phyloP scores from a whole-genome alignment of 768 basidiomycete genomes.

The Chalciporus sphaerocephalus region DNA sequence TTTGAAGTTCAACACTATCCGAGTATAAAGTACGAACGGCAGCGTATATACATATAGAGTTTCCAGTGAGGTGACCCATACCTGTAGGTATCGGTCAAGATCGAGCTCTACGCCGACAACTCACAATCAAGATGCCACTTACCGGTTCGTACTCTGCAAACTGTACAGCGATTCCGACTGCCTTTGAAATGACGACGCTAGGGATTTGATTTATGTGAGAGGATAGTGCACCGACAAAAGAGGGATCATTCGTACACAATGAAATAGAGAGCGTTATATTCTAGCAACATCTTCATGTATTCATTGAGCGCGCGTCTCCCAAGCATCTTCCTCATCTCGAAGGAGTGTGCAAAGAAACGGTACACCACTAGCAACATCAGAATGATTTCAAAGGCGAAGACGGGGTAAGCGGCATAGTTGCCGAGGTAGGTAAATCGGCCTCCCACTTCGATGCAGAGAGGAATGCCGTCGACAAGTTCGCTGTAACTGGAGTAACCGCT shows the following conservation, averaged over 20 bases:
- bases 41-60: neutral
- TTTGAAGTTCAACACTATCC: slow-evolving; percentile 6
- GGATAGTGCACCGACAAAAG: neutral
- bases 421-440: neutral
- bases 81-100: neutral
- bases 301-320: slow-evolving; percentile 5
- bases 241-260: slow-evolving; percentile 2
- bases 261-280: slow-evolving; percentile 11
- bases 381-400: slow-evolving; percentile 4
- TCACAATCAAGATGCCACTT: too few relatives aligned
- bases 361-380: slow-evolving; percentile 5
- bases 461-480: neutral
- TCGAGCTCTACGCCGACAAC: too few relatives aligned
- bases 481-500: neutral
- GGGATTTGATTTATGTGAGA: too few relatives aligned
- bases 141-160: too few relatives aligned
- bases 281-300: slow-evolving; percentile 9
- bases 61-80: too few relatives aligned
- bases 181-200: neutral
- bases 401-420: slow-evolving; percentile 1
- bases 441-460: neutral
- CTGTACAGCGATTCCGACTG: slow-evolving; percentile 2
- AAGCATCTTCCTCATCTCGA: neutral
- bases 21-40: slow-evolving; percentile 8
- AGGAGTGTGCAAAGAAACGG: slow-evolving; percentile 6